Percentiles rank a stretch among this genome's conserved stretches.
These are phyloP conservation scores for Acacia pycnantha DNA, from an alignment of 331 rosid species.

Conservation along the genomic window DNA sequence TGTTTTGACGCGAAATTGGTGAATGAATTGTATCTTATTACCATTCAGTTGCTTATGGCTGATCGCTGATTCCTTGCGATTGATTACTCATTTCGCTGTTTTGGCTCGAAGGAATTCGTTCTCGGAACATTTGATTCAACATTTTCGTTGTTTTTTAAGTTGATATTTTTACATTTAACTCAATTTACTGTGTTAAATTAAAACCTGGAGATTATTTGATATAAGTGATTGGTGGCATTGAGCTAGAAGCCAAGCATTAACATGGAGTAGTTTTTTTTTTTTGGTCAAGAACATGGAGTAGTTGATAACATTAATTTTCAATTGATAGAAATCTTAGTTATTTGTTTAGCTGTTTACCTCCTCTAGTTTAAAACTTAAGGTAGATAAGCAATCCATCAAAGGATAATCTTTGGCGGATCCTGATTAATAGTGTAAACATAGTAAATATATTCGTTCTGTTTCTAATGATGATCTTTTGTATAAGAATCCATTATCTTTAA, in stretches of 20 bases:
- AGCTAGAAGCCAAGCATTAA: constrained; percentile 1
- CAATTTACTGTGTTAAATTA: background rate
- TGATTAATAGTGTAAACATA: background rate
- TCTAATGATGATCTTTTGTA: background rate
- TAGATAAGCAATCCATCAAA: background rate
- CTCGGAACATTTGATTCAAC: constrained; percentile 9
- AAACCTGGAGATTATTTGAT: background rate
- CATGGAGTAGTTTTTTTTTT: background rate
- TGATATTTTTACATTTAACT: background rate
- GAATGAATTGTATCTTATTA: background rate
- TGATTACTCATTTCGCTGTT: background rate
- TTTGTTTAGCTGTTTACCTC: background rate
- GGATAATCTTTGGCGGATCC: background rate
- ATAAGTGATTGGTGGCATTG: background rate
- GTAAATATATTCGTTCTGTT: background rate
- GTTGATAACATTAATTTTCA: background rate
- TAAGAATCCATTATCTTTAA: background rate
- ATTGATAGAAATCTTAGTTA: background rate
- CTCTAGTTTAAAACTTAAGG: too few relatives aligned
- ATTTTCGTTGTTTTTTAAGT: background rate
- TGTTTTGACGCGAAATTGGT: background rate
- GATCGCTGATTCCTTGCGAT: background rate
- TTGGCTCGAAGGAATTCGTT: background rate
- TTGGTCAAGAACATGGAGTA: background rate
- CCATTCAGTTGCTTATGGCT: background rate